A percentile compares a stretch with the other conserved stretches of the same genome.
Evolutionary conservation across 352 stramenopile species (phyloP).

Genomic region (Chrysophaeum taylorii): DNA sequence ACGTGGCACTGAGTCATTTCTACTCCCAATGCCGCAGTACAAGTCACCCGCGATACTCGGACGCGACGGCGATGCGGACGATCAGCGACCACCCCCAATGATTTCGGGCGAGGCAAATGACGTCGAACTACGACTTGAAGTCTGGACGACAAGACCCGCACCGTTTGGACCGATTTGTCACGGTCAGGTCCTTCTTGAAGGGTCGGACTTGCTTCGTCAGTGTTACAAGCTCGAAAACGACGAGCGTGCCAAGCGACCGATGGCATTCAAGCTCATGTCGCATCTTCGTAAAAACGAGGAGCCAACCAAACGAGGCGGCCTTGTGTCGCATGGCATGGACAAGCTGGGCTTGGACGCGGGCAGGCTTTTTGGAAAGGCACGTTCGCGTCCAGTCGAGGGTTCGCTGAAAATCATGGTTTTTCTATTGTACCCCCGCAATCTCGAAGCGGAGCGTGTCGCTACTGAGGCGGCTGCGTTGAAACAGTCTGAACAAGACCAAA

Average conservation of each 20-base stretch:
- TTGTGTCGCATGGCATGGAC: too few relatives aligned
- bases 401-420: not conserved
- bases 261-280: not conserved
- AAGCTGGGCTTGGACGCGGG: too few relatives aligned
- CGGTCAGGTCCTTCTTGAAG: constrained; percentile 2
- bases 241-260: not conserved
- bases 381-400: not conserved
- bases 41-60: too few relatives aligned
- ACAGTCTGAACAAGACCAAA: too few relatives aligned
- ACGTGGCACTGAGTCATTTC: not conserved
- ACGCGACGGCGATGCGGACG: not conserved
- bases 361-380: not conserved
- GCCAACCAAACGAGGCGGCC: not conserved
- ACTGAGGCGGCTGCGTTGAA: too few relatives aligned
- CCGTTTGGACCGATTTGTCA: not conserved
- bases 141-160: not conserved
- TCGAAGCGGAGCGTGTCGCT: not conserved
- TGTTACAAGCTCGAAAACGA: not conserved
- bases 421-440: not conserved
- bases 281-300: not conserved
- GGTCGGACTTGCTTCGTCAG: not conserved
- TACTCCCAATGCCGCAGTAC: not conserved
- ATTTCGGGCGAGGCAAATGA: not conserved
- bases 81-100: too few relatives aligned
- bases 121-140: not conserved